These are phyloP conservation scores for Mycena galopus DNA, from an alignment of 768 basidiomycete species.

Conservation along the genomic window DNA sequence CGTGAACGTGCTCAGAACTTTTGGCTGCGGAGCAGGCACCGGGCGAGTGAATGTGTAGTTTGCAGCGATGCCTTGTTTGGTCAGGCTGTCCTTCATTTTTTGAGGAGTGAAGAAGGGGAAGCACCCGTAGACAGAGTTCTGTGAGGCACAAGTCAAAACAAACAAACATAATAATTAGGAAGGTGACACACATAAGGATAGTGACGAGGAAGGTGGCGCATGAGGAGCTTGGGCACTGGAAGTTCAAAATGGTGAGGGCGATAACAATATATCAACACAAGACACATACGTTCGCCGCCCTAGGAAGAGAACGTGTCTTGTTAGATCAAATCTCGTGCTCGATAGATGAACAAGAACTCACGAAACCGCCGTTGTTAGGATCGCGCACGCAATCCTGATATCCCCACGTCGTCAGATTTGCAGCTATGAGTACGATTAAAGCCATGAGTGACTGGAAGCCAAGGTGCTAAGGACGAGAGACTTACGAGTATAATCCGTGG, in stretches of 20 bases:
- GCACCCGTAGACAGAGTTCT: constrained; percentile 67
- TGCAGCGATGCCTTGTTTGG: constrained; percentile 51
- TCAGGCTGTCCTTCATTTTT: constrained; percentile 54
- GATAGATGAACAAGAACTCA: constrained; percentile 2
- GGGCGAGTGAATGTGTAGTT: constrained; percentile 61
- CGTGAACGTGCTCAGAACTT: constrained; percentile 47
- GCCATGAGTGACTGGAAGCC: too few species aligned
- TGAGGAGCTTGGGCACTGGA: constrained; percentile 58
- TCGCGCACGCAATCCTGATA: constrained; percentile 62
- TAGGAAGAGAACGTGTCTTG: background rate
- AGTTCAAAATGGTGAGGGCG: background rate
- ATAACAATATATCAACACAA: background rate
- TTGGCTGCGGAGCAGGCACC: constrained; percentile 41
- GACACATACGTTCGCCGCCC: constrained; percentile 50
- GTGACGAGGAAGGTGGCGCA: constrained; percentile 58
- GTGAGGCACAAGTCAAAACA: constrained; percentile 51
- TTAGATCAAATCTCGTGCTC: background rate
- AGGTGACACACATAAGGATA: constrained; percentile 51
- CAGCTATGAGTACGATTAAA: constrained; percentile 46
- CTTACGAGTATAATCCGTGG: constrained; percentile 64
- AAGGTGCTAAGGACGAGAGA: background rate
- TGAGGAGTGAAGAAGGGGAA: constrained; percentile 78
- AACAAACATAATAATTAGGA: constrained; percentile 36
- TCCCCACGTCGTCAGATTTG: constrained; percentile 65
- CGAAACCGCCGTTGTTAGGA: constrained; percentile 52